Evolutionary conservation across 2,329 filamentous ascomycete species (phyloP).

Genomic region (Colletotrichum sp.): DNA sequence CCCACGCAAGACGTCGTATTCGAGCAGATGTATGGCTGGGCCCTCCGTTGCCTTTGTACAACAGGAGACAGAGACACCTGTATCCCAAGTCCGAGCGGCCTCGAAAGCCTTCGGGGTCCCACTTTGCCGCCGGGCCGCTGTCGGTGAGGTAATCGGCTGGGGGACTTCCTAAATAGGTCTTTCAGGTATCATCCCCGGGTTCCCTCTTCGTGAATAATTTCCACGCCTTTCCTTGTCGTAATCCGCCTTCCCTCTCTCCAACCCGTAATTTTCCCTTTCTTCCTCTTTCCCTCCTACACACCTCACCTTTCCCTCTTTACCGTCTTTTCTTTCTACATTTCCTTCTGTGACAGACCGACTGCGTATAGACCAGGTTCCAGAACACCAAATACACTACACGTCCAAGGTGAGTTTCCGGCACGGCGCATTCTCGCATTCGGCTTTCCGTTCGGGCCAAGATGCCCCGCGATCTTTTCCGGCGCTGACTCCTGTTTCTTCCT

Average conservation of each 20-base stretch:
- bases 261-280: neutral
- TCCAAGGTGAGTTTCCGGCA: neutral
- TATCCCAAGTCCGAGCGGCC: neutral
- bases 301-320: neutral
- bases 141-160: conserved; percentile 21
- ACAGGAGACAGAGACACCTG: neutral
- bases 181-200: conserved; percentile 22
- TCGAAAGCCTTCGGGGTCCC: neutral
- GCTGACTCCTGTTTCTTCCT: neutral
- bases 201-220: conserved; percentile 1
- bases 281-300: neutral
- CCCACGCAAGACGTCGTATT: neutral
- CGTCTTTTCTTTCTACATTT: neutral
- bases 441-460: neutral
- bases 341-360: neutral
- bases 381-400: neutral
- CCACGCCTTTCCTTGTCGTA: neutral
- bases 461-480: neutral
- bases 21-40: neutral
- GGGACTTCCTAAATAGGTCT: conserved; percentile 18
- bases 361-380: neutral
- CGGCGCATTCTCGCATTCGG: neutral
- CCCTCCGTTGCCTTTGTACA: neutral
- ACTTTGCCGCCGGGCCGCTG: conserved; percentile 18
- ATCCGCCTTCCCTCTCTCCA: neutral